Base-by-base conservation (phyloP, 139 green algal species). In the Picochlorum costavermella region DNA sequence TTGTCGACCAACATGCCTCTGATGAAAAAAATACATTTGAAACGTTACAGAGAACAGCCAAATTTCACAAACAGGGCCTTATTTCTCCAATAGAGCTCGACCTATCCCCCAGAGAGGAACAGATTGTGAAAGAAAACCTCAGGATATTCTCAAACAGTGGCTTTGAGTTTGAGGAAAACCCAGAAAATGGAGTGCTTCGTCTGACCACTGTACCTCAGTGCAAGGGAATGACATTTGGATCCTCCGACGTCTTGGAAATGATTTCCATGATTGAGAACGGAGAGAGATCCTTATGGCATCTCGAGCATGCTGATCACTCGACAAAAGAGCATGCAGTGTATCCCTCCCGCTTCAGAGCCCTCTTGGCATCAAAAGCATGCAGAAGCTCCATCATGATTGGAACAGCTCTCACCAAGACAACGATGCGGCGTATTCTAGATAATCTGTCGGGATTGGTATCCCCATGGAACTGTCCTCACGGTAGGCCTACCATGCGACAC, bases 21-120 rank as follows among this genome's bases (percentile, higher is more conserved):
- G 92, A 96, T 50, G 92, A 98, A 74, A 98, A 95, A 71, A 84
- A 71, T 70, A 98, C 88, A 64, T 98, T 97, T 76, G 92, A 98
- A 81, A 75, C 83, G 13, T 59, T 84, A 43, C 61, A 77, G 62
- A 28, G 23, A 12, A 67, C 45, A 43, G 85, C 77, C 3, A 61
- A 61, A 11, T 70, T 96, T 13, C 91, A 92, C 68, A 65, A 65
- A 49, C 92, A 98, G 77, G 86, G 84, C 30, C 79, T 98, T 66
- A 70, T 40, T 96, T 48, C 50, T 29, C 26, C 90, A 91, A 0
- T 55, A 70, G 45, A 46, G 28, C 9, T 79, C 93, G 48, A 65
- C 76, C 12, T 85, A 44, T 70, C 75, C 2, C 71, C 85, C 6
- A 61, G 60, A 2, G 86, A 92, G 65, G 70, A 76, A 26, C 43